Evolutionary conservation across 768 basidiomycete species (phyloP).

Genomic region (Psilocybe cyanescens): DNA sequence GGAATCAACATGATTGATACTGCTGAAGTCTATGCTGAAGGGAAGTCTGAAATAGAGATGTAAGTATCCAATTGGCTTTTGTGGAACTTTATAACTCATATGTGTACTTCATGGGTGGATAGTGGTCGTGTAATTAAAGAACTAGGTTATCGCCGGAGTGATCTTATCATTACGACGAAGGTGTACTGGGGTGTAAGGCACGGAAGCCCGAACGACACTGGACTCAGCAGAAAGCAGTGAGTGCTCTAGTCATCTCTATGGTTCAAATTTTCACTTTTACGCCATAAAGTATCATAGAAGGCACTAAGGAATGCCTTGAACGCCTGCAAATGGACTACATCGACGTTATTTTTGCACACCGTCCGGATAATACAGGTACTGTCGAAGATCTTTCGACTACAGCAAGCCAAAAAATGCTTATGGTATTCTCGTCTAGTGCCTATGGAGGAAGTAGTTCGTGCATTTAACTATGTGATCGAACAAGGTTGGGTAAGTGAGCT

Average conservation of each 20-base stretch:
- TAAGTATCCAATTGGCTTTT: conserved; percentile 27
- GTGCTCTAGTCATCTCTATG: conserved; percentile 21
- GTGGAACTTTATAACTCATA: not conserved
- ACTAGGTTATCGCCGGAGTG: conserved; percentile 63
- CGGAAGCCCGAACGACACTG: conserved; percentile 57
- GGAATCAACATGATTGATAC: conserved; percentile 82
- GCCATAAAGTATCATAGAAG: conserved; percentile 69
- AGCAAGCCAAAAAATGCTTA: not conserved
- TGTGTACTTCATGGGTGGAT: not conserved
- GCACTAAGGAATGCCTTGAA: conserved; percentile 64
- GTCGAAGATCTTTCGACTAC: not conserved
- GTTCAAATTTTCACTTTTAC: not conserved
- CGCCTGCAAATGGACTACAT: conserved; percentile 79
- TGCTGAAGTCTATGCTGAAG: conserved; percentile 65
- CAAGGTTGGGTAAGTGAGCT: conserved; percentile 57
- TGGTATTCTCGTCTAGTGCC: conserved; percentile 40
- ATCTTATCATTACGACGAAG: conserved; percentile 82
- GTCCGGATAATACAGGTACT: conserved; percentile 57
- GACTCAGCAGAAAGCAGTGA: conserved; percentile 63
- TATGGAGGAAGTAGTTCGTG: conserved; percentile 81
- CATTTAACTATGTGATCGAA: conserved; percentile 80
- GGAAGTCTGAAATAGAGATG: conserved; percentile 79
- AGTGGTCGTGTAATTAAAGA: conserved; percentile 79
- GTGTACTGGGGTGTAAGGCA: conserved; percentile 72
- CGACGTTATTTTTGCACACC: conserved; percentile 74